Percentiles rank a stretch among this genome's conserved stretches.
Conservation (phyloP, 2,329 filamentous ascomycete species). For the Graphilbum fragrans region DNA sequence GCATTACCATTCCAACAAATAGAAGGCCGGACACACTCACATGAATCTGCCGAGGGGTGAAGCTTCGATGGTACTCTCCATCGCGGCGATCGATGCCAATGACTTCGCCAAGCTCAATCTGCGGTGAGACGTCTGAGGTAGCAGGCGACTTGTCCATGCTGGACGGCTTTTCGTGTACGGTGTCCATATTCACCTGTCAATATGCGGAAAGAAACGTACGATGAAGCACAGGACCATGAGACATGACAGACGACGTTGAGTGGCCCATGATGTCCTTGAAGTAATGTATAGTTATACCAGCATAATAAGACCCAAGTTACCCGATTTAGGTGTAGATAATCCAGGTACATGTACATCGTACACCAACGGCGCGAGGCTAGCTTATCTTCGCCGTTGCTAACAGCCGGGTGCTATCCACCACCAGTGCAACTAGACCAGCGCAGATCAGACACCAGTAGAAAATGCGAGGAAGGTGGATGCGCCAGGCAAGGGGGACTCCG, state of each 20-base stretch:
- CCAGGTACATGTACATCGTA: too few species aligned
- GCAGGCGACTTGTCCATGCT: neutral
- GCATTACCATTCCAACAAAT: neutral
- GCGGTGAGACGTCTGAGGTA: too few species aligned
- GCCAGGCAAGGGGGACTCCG: neutral
- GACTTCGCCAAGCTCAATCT: neutral
- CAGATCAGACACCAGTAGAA: neutral
- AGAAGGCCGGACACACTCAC: neutral
- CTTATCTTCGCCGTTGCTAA: neutral
- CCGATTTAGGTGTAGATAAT: too few species aligned
- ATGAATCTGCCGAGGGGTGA: slow-evolving; percentile 3
- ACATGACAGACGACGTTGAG: too few species aligned
- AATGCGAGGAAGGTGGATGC: slow-evolving; percentile 2
- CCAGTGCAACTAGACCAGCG: neutral
- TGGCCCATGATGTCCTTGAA: too few species aligned
- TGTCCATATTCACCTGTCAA: neutral
- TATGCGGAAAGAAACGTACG: neutral
- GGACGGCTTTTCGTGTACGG: neutral
- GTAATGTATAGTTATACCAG: too few species aligned
- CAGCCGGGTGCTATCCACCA: neutral
- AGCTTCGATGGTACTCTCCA: neutral
- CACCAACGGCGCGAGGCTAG: neutral
- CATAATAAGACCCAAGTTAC: too few species aligned
- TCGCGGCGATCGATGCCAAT: neutral
- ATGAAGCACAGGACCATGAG: neutral